phyloP scores from a whole-genome alignment of 2,329 filamentous ascomycete species.

The Lachnellula subtilissima region DNA sequence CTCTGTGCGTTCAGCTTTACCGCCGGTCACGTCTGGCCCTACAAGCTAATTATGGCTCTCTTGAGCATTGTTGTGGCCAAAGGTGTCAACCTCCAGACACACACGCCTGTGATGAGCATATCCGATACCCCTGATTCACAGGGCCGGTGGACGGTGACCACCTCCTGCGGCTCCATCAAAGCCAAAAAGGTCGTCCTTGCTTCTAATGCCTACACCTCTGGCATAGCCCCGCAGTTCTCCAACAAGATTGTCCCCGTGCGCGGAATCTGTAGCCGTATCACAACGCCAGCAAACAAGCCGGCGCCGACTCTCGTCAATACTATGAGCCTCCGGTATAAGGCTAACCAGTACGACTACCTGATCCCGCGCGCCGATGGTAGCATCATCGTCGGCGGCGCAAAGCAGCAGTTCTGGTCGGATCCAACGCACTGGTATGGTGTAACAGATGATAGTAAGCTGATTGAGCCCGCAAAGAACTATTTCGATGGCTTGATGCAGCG shows the following conservation, averaged over 20 bases:
- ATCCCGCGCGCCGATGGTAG: conserved; percentile 29
- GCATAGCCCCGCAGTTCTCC: conserved; percentile 43
- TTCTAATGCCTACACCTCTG: conserved; percentile 59
- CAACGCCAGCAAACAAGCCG: not conserved
- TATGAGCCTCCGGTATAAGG: conserved; percentile 27
- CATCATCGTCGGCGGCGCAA: conserved; percentile 39
- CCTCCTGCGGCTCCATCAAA: conserved; percentile 48
- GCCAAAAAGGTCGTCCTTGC: conserved; percentile 56
- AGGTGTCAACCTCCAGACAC: conserved; percentile 47
- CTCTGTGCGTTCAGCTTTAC: conserved; percentile 14
- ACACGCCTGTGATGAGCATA: conserved; percentile 38
- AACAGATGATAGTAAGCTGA: conserved; percentile 41
- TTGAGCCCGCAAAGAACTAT: conserved; percentile 39
- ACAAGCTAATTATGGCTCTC: conserved; percentile 53
- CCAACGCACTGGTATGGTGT: conserved; percentile 42
- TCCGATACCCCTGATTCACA: conserved; percentile 19
- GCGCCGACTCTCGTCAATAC: not conserved
- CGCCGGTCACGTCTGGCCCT: conserved; percentile 44
- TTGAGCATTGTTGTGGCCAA: conserved; percentile 42
- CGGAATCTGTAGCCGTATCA: conserved; percentile 32
- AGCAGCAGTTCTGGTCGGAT: conserved; percentile 32
- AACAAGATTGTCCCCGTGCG: conserved; percentile 55
- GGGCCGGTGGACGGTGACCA: conserved; percentile 43
- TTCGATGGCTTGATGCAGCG: conserved; percentile 46
- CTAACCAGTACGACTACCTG: conserved; percentile 52